Percentiles rank a stretch among this genome's conserved stretches.
These are phyloP conservation scores for Nakazawaea populi DNA, from an alignment of 805 yeast genomes.

Conservation along the genomic window DNA sequence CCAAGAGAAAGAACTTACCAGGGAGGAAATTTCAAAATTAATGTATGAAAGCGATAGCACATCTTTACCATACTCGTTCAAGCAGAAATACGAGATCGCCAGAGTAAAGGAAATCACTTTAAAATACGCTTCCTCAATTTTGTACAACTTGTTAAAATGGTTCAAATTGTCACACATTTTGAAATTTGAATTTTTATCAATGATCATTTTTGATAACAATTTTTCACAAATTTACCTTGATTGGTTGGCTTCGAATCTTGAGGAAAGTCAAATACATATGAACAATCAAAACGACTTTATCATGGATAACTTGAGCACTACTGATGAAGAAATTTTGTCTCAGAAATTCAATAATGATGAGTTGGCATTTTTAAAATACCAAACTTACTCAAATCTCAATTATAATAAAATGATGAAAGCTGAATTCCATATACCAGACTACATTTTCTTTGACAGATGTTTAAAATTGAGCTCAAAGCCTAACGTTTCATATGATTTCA, in stretches of 20 bases:
- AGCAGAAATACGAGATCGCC: conserved; percentile 45
- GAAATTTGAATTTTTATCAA: conserved; percentile 69
- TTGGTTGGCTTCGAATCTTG: conserved; percentile 23
- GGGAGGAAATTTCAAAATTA: conserved; percentile 18
- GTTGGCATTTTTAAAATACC: conserved; percentile 20
- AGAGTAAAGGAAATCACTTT: conserved; percentile 59
- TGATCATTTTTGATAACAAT: conserved; percentile 70
- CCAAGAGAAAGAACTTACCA: conserved; percentile 14
- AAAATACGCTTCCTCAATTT: conserved; percentile 50
- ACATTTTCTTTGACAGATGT: conserved; percentile 34
- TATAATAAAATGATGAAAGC: conserved; percentile 12
- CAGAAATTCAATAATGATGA: conserved; percentile 34
- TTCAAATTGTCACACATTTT: conserved; percentile 71
- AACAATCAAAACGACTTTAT: conserved; percentile 8
- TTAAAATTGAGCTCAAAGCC: conserved; percentile 13
- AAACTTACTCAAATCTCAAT: conserved; percentile 5
- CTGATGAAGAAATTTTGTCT: conserved; percentile 28
- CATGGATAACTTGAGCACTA: conserved; percentile 11
- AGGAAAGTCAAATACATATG: conserved; percentile 1
- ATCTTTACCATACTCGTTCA: conserved; percentile 14
- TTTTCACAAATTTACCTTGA: conserved; percentile 35
- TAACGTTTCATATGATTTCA: conserved; percentile 5
- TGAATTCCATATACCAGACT: conserved; percentile 22
- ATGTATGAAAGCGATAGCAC: conserved; percentile 1
- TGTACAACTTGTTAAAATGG: conserved; percentile 62